phyloP scores from a whole-genome alignment of 495 filamentous ascomycete species.

The Penicilliopsis zonata region DNA sequence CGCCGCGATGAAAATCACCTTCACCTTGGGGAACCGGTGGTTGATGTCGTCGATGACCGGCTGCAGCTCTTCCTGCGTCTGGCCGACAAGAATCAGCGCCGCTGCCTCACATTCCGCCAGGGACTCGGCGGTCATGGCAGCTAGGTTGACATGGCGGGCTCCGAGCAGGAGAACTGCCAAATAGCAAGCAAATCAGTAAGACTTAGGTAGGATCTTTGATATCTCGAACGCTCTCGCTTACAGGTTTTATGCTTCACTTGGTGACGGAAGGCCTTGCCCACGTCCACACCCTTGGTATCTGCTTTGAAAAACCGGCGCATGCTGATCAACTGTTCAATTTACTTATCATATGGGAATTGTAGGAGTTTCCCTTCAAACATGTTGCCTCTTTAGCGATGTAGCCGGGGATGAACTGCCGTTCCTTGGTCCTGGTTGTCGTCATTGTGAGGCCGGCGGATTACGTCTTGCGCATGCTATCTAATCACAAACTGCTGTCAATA shows the following conservation, averaged over 20 bases:
- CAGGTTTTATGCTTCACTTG: slow-evolving; percentile 28
- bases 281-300: slow-evolving; percentile 18
- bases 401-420: too few relatives aligned
- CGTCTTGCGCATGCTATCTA: too few relatives aligned
- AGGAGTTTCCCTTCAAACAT: too few relatives aligned
- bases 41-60: slow-evolving; percentile 27
- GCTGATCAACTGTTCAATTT: background rate
- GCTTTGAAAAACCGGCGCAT: slow-evolving; percentile 3
- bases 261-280: slow-evolving; percentile 23
- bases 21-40: slow-evolving; percentile 8
- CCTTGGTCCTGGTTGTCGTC: slow-evolving; percentile 1
- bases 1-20: slow-evolving; percentile 11
- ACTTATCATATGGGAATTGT: too few relatives aligned
- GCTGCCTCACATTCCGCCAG: slow-evolving; percentile 23
- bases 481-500: too few relatives aligned
- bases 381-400: too few relatives aligned
- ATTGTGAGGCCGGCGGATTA: slow-evolving; percentile 3
- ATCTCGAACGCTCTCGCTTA: slow-evolving; percentile 7
- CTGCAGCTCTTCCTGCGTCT: slow-evolving; percentile 23
- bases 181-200: background rate
- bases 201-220: slow-evolving; percentile 3
- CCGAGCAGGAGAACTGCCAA: slow-evolving; percentile 9
- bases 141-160: slow-evolving; percentile 6
- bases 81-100: slow-evolving; percentile 29
- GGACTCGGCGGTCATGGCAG: slow-evolving; percentile 10